Percentiles rank a stretch among this genome's conserved stretches.
These are phyloP conservation scores for Chlamydomonas eustigma DNA, from an alignment of 139 green algal species.

Conservation along the genomic window DNA sequence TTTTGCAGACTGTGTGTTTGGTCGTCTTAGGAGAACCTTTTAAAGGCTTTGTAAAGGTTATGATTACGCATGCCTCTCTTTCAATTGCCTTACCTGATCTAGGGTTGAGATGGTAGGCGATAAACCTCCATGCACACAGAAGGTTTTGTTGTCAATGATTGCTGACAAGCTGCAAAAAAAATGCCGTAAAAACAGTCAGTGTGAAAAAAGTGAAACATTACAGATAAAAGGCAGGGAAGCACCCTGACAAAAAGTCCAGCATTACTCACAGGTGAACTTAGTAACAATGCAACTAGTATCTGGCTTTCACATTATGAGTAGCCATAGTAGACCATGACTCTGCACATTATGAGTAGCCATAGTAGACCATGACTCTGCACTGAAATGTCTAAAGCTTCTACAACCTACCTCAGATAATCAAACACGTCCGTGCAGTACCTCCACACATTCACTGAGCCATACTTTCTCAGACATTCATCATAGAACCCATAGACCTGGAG, in stretches of 20 bases:
- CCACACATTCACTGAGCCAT: conserved; percentile 98
- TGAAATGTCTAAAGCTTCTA: too few relatives aligned
- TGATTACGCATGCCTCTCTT: background rate
- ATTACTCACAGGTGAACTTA: too few relatives aligned
- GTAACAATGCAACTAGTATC: too few relatives aligned
- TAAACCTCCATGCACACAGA: conserved; percentile 97
- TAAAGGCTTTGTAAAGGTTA: too few relatives aligned
- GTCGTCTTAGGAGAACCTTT: too few relatives aligned
- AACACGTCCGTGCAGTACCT: conserved; percentile 99
- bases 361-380: too few relatives aligned
- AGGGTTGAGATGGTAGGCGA: conserved; percentile 93
- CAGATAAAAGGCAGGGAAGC: background rate
- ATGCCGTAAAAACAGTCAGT: background rate
- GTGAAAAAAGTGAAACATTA: background rate
- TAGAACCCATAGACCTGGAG: conserved; percentile 98
- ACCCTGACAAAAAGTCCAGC: too few relatives aligned
- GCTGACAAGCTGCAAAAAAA: conserved; percentile 53
- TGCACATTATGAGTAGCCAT: too few relatives aligned
- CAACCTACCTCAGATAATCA: conserved; percentile 93
- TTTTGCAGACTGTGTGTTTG: too few relatives aligned
- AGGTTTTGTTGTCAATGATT: conserved; percentile 90
- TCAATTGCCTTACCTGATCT: conserved; percentile 76
- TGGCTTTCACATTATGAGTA: too few relatives aligned
- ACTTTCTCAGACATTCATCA: conserved; percentile 98
- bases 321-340: too few relatives aligned